Evolutionary conservation across 129 eudicot species (phyloP), one percentile per base, ranked within the genome.

Genomic region (Chrysanthemum makinoi): DNA sequence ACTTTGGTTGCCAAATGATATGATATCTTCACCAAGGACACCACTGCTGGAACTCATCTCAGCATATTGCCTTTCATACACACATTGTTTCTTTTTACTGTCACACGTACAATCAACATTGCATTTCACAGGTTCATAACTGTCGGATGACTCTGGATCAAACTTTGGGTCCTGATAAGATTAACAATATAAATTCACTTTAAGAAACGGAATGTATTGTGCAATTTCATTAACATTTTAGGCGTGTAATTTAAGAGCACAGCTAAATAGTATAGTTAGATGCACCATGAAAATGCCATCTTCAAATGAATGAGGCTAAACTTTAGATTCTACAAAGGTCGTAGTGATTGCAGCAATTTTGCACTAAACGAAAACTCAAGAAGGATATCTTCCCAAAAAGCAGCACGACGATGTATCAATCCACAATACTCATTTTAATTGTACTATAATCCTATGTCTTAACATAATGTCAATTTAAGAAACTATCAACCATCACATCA

Each of bases 41-140:
- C 99, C 97, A 72, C 97, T 90, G 83, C 99, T 95, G n/a, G 99
- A 80, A 82, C 99, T 95, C 99, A 90, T 84, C 76, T 95, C 99
- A 60, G 97, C 99, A 78, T 95, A 95, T 24, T 86, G 88, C 50
- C 97, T 81, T 77, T 90, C 97, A 52, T 95, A 90, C 14, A 75
- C 50, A 66, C 99, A 95, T 72, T 90, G 93, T 74, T 78, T 83
- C 67, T 75, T 82, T 18, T 80, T 80, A 47, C 28, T 62, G 78
- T 95, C 95, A 68, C 99, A 95, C 16, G 75, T 72, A 78, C 99
- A 95, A 44, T 90, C 94, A 69, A 53, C 63, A 73, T 83, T 90
- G 88, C 99, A 95, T 74, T 88, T 81, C 65, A 90, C 80, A 16
- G 96, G 86, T 68, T 83, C 75, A 72, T 95, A 90, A 44, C 94